A percentile compares a stretch with the other conserved stretches of the same genome.
These are phyloP conservation scores for Penicillium crustosum DNA, from an alignment of 2,329 filamentous ascomycete genomes.

Conservation along the genomic window DNA sequence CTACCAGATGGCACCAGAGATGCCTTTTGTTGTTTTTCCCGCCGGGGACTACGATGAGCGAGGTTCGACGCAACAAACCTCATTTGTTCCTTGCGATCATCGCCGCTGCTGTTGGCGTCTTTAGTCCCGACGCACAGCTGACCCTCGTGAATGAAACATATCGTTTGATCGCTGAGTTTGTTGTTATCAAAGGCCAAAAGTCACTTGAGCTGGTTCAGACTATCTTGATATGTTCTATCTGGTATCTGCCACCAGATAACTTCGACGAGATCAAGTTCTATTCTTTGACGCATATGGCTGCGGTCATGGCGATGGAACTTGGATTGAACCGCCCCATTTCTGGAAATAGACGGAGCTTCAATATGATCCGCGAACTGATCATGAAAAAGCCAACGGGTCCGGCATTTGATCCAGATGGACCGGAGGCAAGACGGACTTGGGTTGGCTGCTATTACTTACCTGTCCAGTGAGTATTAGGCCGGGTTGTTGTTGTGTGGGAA, in stretches of 20 bases:
- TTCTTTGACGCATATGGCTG: conserved; percentile 77
- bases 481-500: neutral
- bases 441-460: conserved; percentile 62
- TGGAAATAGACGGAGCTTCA: conserved; percentile 33
- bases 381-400: conserved; percentile 34
- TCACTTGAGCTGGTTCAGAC: conserved; percentile 80
- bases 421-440: conserved; percentile 60
- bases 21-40: conserved; percentile 60
- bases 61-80: conserved; percentile 59
- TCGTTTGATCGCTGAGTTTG: conserved; percentile 69
- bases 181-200: conserved; percentile 75
- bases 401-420: conserved; percentile 50
- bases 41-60: conserved; percentile 53
- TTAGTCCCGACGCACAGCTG: conserved; percentile 58
- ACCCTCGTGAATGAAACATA: conserved; percentile 68
- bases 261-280: conserved; percentile 89
- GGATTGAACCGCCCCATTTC: conserved; percentile 64
- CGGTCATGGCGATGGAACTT: conserved; percentile 79
- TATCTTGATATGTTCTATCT: conserved; percentile 71
- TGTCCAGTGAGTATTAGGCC: conserved; percentile 47
- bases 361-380: conserved; percentile 41
- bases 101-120: conserved; percentile 53
- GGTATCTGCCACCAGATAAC: conserved; percentile 81
- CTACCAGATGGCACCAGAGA: conserved; percentile 53
- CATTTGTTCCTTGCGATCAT: conserved; percentile 60